phyloP scores from a whole-genome alignment of 2,329 filamentous ascomycete species.

The Trichoderma guizhouense region DNA sequence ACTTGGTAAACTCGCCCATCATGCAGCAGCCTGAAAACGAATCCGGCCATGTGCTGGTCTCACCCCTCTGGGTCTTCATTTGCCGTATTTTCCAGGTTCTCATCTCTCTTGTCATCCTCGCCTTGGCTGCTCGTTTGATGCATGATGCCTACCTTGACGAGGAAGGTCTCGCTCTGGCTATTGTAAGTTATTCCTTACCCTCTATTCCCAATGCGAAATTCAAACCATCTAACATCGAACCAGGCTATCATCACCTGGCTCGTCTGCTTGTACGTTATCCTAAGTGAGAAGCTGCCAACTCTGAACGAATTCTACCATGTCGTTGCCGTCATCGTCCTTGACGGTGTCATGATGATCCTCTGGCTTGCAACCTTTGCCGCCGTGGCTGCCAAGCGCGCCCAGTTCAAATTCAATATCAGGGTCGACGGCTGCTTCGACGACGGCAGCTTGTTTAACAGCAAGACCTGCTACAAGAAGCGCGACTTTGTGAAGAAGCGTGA shows the following conservation, averaged over 20 bases:
- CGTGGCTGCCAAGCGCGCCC: conserved; percentile 38
- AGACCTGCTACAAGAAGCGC: conserved; percentile 33
- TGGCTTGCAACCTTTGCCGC: conserved; percentile 46
- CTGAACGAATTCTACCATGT: conserved; percentile 41
- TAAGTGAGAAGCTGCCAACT: conserved; percentile 38
- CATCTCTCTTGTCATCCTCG: conserved; percentile 42
- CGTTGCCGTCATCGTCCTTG: conserved; percentile 43
- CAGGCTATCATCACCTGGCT: conserved; percentile 47
- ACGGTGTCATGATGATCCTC: conserved; percentile 43
- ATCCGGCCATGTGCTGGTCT: conserved; percentile 34
- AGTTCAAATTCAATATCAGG: conserved; percentile 32
- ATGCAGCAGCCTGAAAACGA: conserved; percentile 23
- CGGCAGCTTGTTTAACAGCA: conserved; percentile 40
- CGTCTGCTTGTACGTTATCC: conserved; percentile 38
- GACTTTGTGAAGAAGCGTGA: conserved; percentile 29
- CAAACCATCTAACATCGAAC: background rate
- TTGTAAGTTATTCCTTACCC: conserved; percentile 31
- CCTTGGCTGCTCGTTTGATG: conserved; percentile 40
- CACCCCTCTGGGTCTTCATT: conserved; percentile 43
- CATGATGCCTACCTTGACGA: conserved; percentile 39
- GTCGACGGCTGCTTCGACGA: conserved; percentile 35
- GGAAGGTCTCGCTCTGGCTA: conserved; percentile 40
- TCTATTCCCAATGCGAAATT: conserved; percentile 7
- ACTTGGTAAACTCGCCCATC: background rate
- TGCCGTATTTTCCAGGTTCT: conserved; percentile 41